Evolutionary conservation across 768 basidiomycete species (phyloP).

Genomic region (Strobilomyces echinocephalus): DNA sequence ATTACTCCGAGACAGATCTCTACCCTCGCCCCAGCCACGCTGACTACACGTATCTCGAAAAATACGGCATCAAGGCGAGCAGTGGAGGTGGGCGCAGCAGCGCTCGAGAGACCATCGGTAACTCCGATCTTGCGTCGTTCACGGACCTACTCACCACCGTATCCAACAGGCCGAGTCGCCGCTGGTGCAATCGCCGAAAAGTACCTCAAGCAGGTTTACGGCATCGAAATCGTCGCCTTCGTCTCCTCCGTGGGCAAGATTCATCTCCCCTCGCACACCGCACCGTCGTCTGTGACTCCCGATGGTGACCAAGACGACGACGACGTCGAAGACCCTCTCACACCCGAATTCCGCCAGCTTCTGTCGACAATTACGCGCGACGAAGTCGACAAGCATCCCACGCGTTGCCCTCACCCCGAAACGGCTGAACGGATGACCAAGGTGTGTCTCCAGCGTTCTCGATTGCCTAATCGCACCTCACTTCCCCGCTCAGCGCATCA

Average conservation of each 20-base stretch:
- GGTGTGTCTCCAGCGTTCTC: conserved; percentile 37
- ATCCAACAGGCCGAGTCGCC: conserved; percentile 76
- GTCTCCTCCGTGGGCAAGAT: conserved; percentile 96
- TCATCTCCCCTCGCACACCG: conserved; percentile 57
- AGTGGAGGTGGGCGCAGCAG: conserved; percentile 93
- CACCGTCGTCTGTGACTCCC: conserved; percentile 36
- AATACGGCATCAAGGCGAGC: conserved; percentile 96
- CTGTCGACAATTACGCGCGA: conserved; percentile 77
- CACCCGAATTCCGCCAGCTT: conserved; percentile 77
- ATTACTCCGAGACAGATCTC: conserved; percentile 96
- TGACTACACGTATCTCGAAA: conserved; percentile 96
- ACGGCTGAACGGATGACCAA: conserved; percentile 89
- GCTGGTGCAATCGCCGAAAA: conserved; percentile 98
- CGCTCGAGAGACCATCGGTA: conserved; percentile 95
- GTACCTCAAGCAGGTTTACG: conserved; percentile 82
- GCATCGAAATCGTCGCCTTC: conserved; percentile 94
- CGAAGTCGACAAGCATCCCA: conserved; percentile 81
- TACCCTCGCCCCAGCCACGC: conserved; percentile 98
- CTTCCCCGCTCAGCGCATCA: conserved; percentile 62
- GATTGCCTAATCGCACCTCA: conserved; percentile 34
- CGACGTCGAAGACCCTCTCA: conserved; percentile 67
- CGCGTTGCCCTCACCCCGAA: conserved; percentile 85
- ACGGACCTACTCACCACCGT: neutral
- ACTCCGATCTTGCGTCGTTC: conserved; percentile 8
- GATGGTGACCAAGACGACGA: conserved; percentile 55